Evolutionary conservation across 1,284 basidiomycete genomes (phyloP), one percentile per base, ranked within the genome.

Genomic region (Puccinia polysora): DNA sequence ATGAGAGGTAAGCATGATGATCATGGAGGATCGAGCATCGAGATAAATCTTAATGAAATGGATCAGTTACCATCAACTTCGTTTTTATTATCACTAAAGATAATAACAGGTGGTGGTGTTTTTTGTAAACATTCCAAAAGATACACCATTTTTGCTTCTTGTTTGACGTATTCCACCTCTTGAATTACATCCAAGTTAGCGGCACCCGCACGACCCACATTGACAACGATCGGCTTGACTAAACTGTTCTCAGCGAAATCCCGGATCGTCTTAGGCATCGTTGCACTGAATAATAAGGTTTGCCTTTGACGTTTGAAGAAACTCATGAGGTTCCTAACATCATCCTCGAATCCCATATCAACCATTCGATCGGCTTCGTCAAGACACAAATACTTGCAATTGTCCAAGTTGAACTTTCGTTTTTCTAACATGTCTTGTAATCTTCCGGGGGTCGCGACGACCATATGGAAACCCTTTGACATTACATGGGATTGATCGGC

Each of bases 361-460:
- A 99, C 95, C 96, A 99, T 98, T 64, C 96, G 84, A 81, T 98
- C 96, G 0, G 96, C 96, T 81, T 99, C 96, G 81, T 99, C 96
- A 87, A 99, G 91, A 79, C 94, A 97, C 4, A 98, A 82, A 80
- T 88, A 97, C 75, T 82, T 84, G 78, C 80, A 81, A 76, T 88
- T 89, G 73, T 91, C 89, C 76, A 97, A 88, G 1, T 88, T 91
- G 77, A 98, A 89, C 75, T 88, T 85, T 79, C 87, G 89, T 84
- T 96, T 97, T 81, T 95, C 91, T 74, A 98, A 83, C 79, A 82
- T 79, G 73, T 82, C 81, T 67, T 82, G 81, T 45, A 82, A 65
- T 1, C 81, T 76, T 7, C 81, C 81, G 0, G 81, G 81, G 7
- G 81, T 82, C 86, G 97, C 96, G 45, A 98, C 91, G 75, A 97